Evolutionary conservation across 306 rosid species (phyloP), one percentile per base, ranked within the genome.

Genomic region (Gastrolobium bilobum): DNA sequence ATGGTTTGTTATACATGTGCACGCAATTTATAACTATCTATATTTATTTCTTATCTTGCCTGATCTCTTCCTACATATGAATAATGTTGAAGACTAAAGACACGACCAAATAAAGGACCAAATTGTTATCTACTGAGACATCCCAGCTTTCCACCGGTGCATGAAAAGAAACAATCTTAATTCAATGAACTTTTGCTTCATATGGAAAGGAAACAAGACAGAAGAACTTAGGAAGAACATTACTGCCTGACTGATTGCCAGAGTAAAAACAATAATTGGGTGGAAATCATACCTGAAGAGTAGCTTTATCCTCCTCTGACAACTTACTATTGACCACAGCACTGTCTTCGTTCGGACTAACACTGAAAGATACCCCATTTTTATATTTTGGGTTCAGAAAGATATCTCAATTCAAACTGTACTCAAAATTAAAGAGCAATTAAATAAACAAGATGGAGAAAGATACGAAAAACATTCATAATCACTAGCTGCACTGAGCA

Each of bases 261-360:
- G 46, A 59, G 73, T 76, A 8, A 6, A 42, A 57, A 20, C 63
- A 33, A 73, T 37, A 59, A 46, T 8, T 14, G 15, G 71, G 14
- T 33, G 35, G 53, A 82, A 88, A 79, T 82, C 58, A 72, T 79
- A 94, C 99, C 97, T 90, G 87, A 86, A 94, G 95, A 64, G 65
- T 71, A 67, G 82, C 84, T 82, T 91, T 90, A 68, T 89, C 97
- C 84, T 91, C 89, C 77, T 87, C 84, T 0, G 99, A 87, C 79
- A 91, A 83, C 81, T 89, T 87, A 74, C 80, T 86, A 69, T 38
- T 79, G 72, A 88, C 90, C 74, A 85, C 76, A 33, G 87, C 85
- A 68, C 73, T 76, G 61, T 94, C 95, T 81, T 92, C 82, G 8
- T 68, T 83, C 57, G 98, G 88, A 84, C 84, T 73, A 38, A 87